A percentile compares a stretch with the other conserved stretches of the same genome.
phyloP scores from a whole-genome alignment of 2,329 filamentous ascomycete genomes.

The Aspergillus novoparasiticus region DNA sequence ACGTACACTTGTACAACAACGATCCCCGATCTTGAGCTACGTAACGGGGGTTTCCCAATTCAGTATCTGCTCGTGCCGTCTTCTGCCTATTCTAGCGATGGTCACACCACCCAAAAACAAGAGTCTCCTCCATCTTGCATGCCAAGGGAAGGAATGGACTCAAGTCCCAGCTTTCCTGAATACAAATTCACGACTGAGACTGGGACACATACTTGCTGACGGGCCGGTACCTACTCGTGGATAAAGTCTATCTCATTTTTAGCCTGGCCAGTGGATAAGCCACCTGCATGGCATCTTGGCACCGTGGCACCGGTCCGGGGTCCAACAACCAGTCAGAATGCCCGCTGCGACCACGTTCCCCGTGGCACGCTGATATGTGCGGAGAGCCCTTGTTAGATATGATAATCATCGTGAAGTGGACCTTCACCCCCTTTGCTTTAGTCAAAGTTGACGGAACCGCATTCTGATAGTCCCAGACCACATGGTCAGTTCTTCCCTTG shows the following conservation, averaged over 20 bases:
- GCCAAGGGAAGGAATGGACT: not conserved
- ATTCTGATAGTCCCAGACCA: too few relatives aligned
- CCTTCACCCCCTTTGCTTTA: not conserved
- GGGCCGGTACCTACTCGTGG: not conserved
- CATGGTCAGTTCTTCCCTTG: too few relatives aligned
- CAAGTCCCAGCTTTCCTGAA: not conserved
- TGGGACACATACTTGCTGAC: too few relatives aligned
- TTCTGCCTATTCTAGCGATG: not conserved
- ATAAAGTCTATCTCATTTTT: slow-evolving; percentile 1
- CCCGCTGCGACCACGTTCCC: slow-evolving; percentile 7
- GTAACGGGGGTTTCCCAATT: not conserved
- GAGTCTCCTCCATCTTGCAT: not conserved
- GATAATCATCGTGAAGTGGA: not conserved
- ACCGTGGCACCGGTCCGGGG: not conserved
- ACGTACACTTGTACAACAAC: too few relatives aligned
- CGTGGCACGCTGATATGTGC: not conserved
- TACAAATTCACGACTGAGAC: too few relatives aligned
- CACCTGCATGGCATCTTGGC: not conserved
- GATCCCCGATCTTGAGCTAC: too few relatives aligned
- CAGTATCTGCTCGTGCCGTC: slow-evolving; percentile 2
- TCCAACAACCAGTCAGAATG: not conserved
- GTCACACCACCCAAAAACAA: not conserved
- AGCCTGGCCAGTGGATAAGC: not conserved
- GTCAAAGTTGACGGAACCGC: too few relatives aligned
- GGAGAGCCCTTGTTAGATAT: not conserved